Evolutionary conservation across 176 grass and related monocot genomes (phyloP).

Genomic region (Calamus simplicifolius): DNA sequence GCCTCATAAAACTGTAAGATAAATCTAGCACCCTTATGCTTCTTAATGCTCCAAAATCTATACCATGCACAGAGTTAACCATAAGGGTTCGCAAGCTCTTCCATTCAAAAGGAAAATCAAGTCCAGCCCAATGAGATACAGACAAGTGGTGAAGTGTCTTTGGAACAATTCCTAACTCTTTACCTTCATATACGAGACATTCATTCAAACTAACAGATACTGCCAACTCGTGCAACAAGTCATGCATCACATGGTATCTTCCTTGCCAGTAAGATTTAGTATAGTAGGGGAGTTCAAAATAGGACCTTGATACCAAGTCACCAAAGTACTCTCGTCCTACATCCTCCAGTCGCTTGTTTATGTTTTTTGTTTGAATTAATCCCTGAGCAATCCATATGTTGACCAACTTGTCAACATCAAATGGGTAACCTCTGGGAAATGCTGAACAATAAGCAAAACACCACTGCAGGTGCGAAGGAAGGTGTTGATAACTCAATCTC

Average conservation of each 20-base stretch:
- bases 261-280: too few species aligned
- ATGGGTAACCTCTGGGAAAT: slow-evolving; percentile 45
- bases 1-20: background rate
- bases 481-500: slow-evolving; percentile 32
- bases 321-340: slow-evolving; percentile 14
- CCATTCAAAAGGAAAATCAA: background rate
- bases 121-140: slow-evolving; percentile 8
- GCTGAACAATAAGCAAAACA: slow-evolving; percentile 34
- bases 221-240: slow-evolving; percentile 41
- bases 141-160: slow-evolving; percentile 5
- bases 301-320: slow-evolving; percentile 28
- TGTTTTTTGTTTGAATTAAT: slow-evolving; percentile 3
- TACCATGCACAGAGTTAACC: too few species aligned
- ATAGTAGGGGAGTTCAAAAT: slow-evolving; percentile 15
- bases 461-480: slow-evolving; percentile 20
- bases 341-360: slow-evolving; percentile 9
- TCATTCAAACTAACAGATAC: slow-evolving; percentile 6
- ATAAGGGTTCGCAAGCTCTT: too few species aligned
- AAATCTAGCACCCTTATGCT: slow-evolving; percentile 17
- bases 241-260: slow-evolving; percentile 31
- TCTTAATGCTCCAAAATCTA: background rate
- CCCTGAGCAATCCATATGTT: slow-evolving; percentile 37
- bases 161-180: background rate
- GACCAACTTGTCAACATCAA: slow-evolving; percentile 31
- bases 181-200: slow-evolving; percentile 6